A percentile compares a stretch with the other conserved stretches of the same genome.
These are phyloP conservation scores for Myxozyma neglecta DNA, from an alignment of 805 yeast species.

Conservation along the genomic window DNA sequence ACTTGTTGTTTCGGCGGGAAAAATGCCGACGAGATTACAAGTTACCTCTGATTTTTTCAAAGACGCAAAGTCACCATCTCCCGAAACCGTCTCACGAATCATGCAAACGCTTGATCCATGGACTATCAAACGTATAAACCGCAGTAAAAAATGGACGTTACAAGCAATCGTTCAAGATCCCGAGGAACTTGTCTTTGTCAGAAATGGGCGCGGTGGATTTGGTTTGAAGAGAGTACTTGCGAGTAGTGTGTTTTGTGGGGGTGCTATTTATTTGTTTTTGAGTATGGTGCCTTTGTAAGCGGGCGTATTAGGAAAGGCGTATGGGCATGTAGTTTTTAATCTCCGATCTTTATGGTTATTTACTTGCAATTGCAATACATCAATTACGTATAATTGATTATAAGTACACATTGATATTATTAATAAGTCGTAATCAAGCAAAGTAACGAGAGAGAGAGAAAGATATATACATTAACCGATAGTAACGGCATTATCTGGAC, in stretches of 20 bases:
- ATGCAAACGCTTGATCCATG: background rate
- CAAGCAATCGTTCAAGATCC: background rate
- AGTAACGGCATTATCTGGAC: conserved; percentile 1
- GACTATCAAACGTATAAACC: background rate
- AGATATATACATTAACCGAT: conserved; percentile 3
- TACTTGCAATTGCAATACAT: background rate
- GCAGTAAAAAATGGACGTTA: conserved; percentile 1
- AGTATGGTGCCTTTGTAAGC: background rate
- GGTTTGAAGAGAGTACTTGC: background rate
- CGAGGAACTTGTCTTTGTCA: background rate
- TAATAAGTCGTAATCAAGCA: background rate
- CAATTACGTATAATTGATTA: background rate
- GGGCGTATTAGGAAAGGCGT: no score
- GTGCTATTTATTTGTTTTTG: background rate
- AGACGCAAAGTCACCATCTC: background rate
- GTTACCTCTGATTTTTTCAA: background rate
- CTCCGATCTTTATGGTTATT: no score
- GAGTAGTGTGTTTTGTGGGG: background rate
- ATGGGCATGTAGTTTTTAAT: background rate
- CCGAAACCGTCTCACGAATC: background rate
- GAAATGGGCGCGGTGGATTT: background rate
- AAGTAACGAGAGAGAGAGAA: background rate
- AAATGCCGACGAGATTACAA: background rate
- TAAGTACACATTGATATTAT: background rate
- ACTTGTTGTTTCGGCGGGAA: background rate